A percentile compares a stretch with the other conserved stretches of the same genome.
Conservation (phyloP, 192 early-diverging fungal species). For the Phycomyces blakesleeanus region DNA sequence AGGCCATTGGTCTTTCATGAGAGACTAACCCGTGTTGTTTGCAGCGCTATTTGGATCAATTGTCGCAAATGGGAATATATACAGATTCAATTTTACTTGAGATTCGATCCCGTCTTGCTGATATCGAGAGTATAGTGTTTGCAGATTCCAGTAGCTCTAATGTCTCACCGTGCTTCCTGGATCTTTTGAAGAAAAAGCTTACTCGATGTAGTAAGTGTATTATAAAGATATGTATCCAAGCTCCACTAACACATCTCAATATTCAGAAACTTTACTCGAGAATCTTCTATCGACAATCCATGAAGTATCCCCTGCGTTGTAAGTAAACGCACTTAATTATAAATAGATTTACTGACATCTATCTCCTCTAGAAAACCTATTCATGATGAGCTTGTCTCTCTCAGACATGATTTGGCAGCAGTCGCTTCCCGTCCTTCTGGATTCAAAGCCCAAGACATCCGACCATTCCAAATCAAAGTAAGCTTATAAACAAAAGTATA, state of each 20-base stretch:
- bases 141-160: conserved; percentile 36
- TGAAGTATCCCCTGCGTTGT: conserved; percentile 51
- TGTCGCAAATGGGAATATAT: conserved; percentile 34
- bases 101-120: conserved; percentile 52
- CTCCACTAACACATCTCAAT: conserved; percentile 22
- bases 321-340: conserved; percentile 1
- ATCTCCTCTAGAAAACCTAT: conserved; percentile 50
- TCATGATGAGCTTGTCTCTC: conserved; percentile 67
- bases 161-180: conserved; percentile 37
- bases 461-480: conserved; percentile 65
- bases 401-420: conserved; percentile 57
- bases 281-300: conserved; percentile 13
- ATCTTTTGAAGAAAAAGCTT: conserved; percentile 42
- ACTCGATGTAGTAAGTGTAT: conserved; percentile 30
- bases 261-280: conserved; percentile 5
- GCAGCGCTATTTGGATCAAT: conserved; percentile 35
- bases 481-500: neutral
- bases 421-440: conserved; percentile 33
- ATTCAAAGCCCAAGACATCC: conserved; percentile 39
- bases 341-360: neutral
- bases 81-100: conserved; percentile 56
- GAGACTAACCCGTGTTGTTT: too few relatives aligned
- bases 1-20: too few relatives aligned
- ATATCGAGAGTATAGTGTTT: conserved; percentile 57
- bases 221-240: neutral